phyloP scores from a whole-genome alignment of 345 rosid genomes.

The Syzygium aqueum region DNA sequence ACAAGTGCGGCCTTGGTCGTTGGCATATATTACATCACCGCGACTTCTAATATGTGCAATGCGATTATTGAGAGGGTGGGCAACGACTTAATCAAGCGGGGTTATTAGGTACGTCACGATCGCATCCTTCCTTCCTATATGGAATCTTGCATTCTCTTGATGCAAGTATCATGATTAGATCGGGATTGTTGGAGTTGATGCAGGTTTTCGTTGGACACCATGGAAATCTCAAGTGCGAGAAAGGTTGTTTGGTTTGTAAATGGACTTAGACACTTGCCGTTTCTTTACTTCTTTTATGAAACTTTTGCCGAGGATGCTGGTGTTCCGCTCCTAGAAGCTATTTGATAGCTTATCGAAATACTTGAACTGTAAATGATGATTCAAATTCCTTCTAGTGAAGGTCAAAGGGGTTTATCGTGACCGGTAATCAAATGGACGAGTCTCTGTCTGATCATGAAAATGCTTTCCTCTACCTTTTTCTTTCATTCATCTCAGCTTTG shows the following conservation, averaged over 20 bases:
- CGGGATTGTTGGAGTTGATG: not conserved
- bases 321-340: not conserved
- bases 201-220: not conserved
- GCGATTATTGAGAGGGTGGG: not conserved
- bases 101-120: not conserved
- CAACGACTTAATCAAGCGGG: not conserved
- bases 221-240: not conserved
- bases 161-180: not conserved
- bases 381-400: not conserved
- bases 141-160: not conserved
- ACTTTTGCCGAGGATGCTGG: not conserved
- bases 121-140: not conserved
- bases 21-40: not conserved
- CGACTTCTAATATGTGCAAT: accelerated
- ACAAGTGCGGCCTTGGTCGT: not conserved
- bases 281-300: not conserved
- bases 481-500: not conserved
- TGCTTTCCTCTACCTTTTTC: not conserved
- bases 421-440: not conserved
- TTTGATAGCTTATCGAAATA: not conserved
- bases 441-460: not conserved
- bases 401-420: not conserved
- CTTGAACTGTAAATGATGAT: not conserved
- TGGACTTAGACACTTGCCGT: not conserved
- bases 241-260: not conserved